Evolutionary conservation across 208 protist genomes (phyloP).

Genomic region (Blechomonas ayalai): DNA sequence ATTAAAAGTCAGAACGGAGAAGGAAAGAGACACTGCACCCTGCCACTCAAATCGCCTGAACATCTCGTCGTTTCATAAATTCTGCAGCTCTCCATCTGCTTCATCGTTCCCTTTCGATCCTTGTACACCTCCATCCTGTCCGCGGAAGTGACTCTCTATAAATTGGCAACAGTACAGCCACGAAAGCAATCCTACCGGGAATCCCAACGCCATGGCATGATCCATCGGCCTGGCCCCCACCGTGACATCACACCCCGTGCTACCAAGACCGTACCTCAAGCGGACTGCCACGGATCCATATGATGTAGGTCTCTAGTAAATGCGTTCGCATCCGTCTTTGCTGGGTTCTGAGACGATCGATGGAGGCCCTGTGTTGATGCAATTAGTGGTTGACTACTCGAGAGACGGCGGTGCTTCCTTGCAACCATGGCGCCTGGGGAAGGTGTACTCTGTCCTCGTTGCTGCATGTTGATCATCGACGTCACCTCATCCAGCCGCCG

Average conservation of each 20-base stretch:
- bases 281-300: not conserved
- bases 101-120: too few relatives aligned
- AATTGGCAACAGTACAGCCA: too few relatives aligned
- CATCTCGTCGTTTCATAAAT: too few relatives aligned
- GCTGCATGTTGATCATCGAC: constrained; percentile 46
- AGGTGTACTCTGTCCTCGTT: constrained; percentile 5
- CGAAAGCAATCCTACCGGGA: too few relatives aligned
- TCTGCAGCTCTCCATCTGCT: too few relatives aligned
- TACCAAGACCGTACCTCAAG: not conserved
- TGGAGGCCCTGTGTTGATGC: not conserved
- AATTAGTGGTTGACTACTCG: not conserved
- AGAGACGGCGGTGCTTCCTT: constrained; percentile 1
- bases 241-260: too few relatives aligned
- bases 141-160: too few relatives aligned
- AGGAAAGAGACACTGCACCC: not conserved
- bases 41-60: too few relatives aligned
- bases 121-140: too few relatives aligned
- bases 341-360: not conserved
- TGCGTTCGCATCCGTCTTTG: constrained; percentile 1
- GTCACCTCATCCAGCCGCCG: constrained; percentile 59
- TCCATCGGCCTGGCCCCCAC: too few relatives aligned
- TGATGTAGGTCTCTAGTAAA: constrained; percentile 3
- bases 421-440: not conserved
- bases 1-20: constrained; percentile 5
- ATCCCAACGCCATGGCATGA: too few relatives aligned